Evolutionary conservation across 257 asterid species (phyloP).

Genomic region (Solanum peruvianum): DNA sequence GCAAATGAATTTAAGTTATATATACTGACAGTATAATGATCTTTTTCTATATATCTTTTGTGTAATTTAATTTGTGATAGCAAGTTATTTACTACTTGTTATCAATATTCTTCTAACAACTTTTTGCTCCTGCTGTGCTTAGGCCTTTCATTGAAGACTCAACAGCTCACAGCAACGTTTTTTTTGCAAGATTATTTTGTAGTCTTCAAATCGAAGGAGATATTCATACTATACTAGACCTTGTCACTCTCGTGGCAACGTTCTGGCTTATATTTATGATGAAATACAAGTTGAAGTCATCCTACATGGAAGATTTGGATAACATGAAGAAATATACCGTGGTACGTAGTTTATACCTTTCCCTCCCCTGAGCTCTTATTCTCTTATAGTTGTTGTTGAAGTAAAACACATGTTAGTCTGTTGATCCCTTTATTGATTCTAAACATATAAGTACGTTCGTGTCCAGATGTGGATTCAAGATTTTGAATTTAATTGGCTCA

Average conservation of each 20-base stretch:
- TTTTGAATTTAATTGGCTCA: neutral
- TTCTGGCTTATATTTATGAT: slow-evolving; percentile 90
- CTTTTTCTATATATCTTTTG: neutral
- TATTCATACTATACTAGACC: slow-evolving; percentile 83
- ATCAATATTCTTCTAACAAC: neutral
- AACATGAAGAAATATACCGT: slow-evolving; percentile 51
- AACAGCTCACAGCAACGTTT: slow-evolving; percentile 78
- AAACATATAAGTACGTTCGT: neutral
- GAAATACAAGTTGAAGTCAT: slow-evolving; percentile 53
- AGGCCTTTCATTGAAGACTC: slow-evolving; percentile 90
- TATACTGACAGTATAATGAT: neutral
- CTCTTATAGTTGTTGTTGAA: neutral
- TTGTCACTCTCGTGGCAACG: slow-evolving; percentile 70
- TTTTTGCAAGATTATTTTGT: slow-evolving; percentile 56
- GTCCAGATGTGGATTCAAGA: neutral
- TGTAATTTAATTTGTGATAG: neutral
- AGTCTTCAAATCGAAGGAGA: slow-evolving; percentile 69
- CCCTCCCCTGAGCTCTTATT: neutral
- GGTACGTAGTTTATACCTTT: slow-evolving; percentile 28
- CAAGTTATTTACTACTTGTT: neutral
- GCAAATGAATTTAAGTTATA: neutral
- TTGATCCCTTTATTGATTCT: neutral
- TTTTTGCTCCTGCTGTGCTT: neutral
- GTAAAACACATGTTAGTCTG: neutral
- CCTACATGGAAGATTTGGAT: slow-evolving; percentile 61